Evolutionary conservation across 169 alveolate genomes (phyloP), one percentile per base, ranked within the genome.

Genomic region (Plasmodium relictum): DNA sequence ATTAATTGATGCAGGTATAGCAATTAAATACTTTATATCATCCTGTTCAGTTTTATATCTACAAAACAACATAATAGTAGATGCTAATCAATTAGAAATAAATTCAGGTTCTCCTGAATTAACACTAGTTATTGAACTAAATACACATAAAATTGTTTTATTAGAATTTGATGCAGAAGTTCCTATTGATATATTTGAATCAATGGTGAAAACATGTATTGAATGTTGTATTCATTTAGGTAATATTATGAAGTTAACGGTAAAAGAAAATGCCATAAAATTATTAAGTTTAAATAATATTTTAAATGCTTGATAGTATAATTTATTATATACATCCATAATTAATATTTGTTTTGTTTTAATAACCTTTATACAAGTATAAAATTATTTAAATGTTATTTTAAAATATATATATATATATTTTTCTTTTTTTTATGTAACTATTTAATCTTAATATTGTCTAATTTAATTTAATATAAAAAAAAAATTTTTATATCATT

Each of bases 1-100:
- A 54, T 93, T 94, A 61, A 85, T 94, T 10, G 95, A 94, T 76
- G 96, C 96, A 39, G 96, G 96, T 24, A 91, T 94, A 18, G 94
- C 96, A 4, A 76, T 94, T 80, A 94, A 70, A 88, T 93, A 92
- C 58, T 87, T 94, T 62, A 71, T 92, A 50, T 88, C 92, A 68
- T 90, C 96, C 71, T 87, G 94, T 39, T 88, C 96, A 6, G 94
- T 89, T 20, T 44, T 78, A 48, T 76, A 69, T 85, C 89, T 94
- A 50, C 93, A 94, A 73, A 83, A 88, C 54, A 65, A 58, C 37
- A 68, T 80, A 54, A 41, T 80, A 68, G 90, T 80, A 71, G 90
- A 80, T 42, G 90, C 65, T 8, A 80, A 80, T 48, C 90, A 80
- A 61, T 68, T 80, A 56, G 90, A 80, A 80, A 58, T 68, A 18